phyloP scores from a whole-genome alignment of 2,329 filamentous ascomycete species.

The Venturia asperata region DNA sequence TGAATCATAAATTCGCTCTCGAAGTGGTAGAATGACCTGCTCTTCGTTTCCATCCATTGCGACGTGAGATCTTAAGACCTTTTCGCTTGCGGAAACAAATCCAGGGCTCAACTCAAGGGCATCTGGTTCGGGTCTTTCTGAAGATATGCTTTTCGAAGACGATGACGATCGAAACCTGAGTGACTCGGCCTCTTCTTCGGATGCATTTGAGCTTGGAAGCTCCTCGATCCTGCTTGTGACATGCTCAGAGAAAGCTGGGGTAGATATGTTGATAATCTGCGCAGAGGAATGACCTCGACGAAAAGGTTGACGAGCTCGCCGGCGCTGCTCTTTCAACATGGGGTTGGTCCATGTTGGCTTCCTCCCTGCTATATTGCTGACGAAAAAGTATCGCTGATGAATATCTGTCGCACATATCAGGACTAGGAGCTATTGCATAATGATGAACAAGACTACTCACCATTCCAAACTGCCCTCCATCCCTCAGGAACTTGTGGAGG shows the following conservation, averaged over 20 bases:
- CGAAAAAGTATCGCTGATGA: conserved; percentile 3
- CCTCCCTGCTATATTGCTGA: not conserved
- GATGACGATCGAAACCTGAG: not conserved
- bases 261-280: not conserved
- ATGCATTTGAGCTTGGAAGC: not conserved
- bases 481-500: not conserved
- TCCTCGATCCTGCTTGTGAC: not conserved
- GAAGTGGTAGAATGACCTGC: not conserved
- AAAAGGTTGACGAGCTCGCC: not conserved
- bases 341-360: conserved; percentile 7
- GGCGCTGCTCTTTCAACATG: not conserved
- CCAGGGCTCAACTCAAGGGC: not conserved
- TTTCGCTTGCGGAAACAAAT: not conserved
- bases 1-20: not conserved
- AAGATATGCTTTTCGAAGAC: not conserved
- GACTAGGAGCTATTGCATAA: not conserved
- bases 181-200: not conserved
- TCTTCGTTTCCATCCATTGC: not conserved
- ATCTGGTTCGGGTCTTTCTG: not conserved
- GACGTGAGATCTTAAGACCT: not conserved
- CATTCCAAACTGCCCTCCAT: conserved; percentile 16
- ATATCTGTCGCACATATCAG: not conserved
- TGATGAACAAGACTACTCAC: not conserved
- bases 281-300: not conserved
- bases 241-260: not conserved